Base-by-base conservation (phyloP, 1,139 yeast genomes). In the Taphrina flavorubra region DNA sequence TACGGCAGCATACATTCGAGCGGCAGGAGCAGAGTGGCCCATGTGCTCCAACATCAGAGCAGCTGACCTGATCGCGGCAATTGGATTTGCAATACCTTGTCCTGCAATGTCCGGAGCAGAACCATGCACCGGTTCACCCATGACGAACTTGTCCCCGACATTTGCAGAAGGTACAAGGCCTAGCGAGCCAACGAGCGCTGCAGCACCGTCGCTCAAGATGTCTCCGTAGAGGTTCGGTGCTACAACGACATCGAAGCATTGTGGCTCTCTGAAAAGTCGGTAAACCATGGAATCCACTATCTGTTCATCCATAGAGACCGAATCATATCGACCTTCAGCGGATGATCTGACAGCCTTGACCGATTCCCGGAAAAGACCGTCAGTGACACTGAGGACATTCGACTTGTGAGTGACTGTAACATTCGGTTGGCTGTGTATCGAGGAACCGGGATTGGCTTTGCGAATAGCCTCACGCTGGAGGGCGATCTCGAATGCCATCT, bases 41-140 rank as follows among this genome's bases (percentile, higher is more conserved):
- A 94, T 86, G 83, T 92, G 92, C 81, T 94, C 98, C 80, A 94
- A 86, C 97, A 95, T 90, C 78, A 94, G 84, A 69, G 98, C 99
- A 70, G 97, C 88, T 39, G 98, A 94, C 82, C 99, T 88, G 78
- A 94, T 92, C 62, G 98, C 94, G 69, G 99, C 99, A 77, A 94
- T 87, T 74, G 99, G 99, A 85, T 94, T 94, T 71, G 98, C 86
- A 77, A 94, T 92, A 75, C 73, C 73, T 79, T 85, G 87, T 75
- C 99, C 99, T 78, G 92, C 97, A 74, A 94, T 94, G 79, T 94
- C 99, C 69, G 99, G 99, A 69, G 99, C 99, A 71, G 97, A 90
- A 71, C 99, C 99, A 81, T 94, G 99, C 79, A 98, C 92, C 77
- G 99, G 99, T 81, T 94, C 99, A 79, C 99, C 99, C 78, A 94